phyloP scores from a whole-genome alignment of 1,284 basidiomycete genomes.

The Apiotrichum gracile region DNA sequence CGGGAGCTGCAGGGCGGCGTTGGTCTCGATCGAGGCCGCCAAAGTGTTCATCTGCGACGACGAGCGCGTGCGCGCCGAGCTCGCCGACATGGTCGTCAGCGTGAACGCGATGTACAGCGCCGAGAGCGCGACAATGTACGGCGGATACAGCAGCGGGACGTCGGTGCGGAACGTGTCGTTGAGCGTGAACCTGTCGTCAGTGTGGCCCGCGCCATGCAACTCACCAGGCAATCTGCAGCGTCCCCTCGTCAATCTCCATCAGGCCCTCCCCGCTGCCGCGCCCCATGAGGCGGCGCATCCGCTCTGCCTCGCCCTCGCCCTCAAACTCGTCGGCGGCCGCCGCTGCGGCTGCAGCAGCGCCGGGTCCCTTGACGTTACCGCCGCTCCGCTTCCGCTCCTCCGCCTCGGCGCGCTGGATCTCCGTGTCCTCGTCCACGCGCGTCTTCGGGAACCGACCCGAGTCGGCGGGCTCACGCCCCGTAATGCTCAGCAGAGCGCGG shows the following conservation, averaged over 20 bases:
- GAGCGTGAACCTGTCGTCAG: slow-evolving; percentile 72
- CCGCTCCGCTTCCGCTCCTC: slow-evolving; percentile 25
- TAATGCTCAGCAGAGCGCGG: slow-evolving; percentile 71
- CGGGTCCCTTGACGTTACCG: slow-evolving; percentile 14
- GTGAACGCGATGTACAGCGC: slow-evolving; percentile 77
- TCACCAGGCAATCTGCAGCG: slow-evolving; percentile 52
- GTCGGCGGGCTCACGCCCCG: slow-evolving; percentile 51
- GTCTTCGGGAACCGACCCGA: slow-evolving; percentile 35
- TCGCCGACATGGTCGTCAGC: slow-evolving; percentile 34
- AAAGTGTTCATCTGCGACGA: slow-evolving; percentile 48
- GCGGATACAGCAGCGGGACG: slow-evolving; percentile 83
- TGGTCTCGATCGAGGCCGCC: slow-evolving; percentile 42
- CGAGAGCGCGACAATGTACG: slow-evolving; percentile 86
- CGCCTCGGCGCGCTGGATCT: slow-evolving; percentile 27
- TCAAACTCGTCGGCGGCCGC: slow-evolving; percentile 14
- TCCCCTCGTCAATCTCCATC: slow-evolving; percentile 49
- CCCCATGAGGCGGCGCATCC: slow-evolving; percentile 38
- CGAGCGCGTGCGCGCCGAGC: slow-evolving; percentile 44
- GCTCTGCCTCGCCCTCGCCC: slow-evolving; percentile 32
- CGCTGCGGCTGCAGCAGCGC: slow-evolving; percentile 1
- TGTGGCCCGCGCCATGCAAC: slow-evolving; percentile 6
- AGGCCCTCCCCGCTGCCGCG: slow-evolving; percentile 44
- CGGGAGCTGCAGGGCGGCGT: slow-evolving; percentile 32
- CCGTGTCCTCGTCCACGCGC: slow-evolving; percentile 38
- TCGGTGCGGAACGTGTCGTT: slow-evolving; percentile 94